Percentiles rank a stretch among this genome's conserved stretches.
These are phyloP conservation scores for Arabis hirsuta DNA, from an alignment of 345 rosid genomes.

Conservation along the genomic window DNA sequence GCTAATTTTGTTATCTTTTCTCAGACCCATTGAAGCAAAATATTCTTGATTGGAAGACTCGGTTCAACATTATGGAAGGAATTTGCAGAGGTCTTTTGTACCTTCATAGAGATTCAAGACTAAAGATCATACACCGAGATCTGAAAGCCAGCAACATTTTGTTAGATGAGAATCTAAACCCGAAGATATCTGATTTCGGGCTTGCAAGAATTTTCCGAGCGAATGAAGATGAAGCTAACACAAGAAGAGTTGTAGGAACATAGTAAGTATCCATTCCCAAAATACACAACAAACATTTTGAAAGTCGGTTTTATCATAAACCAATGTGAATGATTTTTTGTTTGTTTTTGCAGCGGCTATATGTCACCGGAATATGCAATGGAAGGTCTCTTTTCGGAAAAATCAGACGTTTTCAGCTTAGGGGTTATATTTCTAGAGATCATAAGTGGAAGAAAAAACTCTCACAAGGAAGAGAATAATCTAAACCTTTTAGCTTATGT, in stretches of 20 bases:
- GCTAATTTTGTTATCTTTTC: not conserved
- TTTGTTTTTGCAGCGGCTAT: conserved; percentile 47
- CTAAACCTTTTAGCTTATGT: conserved; percentile 46
- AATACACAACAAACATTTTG: not conserved
- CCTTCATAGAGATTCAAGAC: conserved; percentile 60
- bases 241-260: conserved; percentile 54
- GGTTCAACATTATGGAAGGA: conserved; percentile 53
- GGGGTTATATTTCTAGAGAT: conserved; percentile 56
- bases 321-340: not conserved
- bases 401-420: conserved; percentile 52
- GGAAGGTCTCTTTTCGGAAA: conserved; percentile 50
- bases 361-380: conserved; percentile 61
- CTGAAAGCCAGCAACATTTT: conserved; percentile 55
- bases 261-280: conserved; percentile 41
- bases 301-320: not conserved
- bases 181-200: conserved; percentile 58
- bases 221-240: conserved; percentile 52
- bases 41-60: conserved; percentile 49
- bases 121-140: conserved; percentile 58
- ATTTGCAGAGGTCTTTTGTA: conserved; percentile 54
- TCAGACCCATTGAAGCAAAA: conserved; percentile 41
- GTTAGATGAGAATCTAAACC: conserved; percentile 55
- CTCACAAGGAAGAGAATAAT: conserved; percentile 38
- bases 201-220: conserved; percentile 50
- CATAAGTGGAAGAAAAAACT: conserved; percentile 50